A percentile compares a stretch with the other conserved stretches of the same genome.
Conservation (phyloP, 1,139 yeast genomes). For the Trichomonascaceae sp. region DNA sequence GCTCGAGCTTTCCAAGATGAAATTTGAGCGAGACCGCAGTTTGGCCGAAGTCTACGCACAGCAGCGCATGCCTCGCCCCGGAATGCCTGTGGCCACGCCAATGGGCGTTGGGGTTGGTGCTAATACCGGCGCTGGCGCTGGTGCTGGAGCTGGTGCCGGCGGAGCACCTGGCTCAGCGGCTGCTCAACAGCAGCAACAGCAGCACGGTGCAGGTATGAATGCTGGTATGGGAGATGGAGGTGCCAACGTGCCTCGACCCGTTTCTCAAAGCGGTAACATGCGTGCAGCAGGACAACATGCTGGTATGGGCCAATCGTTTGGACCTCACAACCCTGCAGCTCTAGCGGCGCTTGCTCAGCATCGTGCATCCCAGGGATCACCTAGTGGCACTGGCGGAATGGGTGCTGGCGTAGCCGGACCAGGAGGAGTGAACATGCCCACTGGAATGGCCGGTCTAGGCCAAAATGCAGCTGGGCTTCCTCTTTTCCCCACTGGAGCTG, state of each 20-base stretch:
- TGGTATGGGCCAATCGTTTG: background rate
- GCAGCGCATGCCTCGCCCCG: conserved; percentile 20
- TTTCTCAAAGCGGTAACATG: no score
- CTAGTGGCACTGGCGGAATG: no score
- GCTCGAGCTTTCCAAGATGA: conserved; percentile 65
- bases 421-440: no score
- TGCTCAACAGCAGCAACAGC: conserved; percentile 9
- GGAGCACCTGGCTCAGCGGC: conserved; percentile 4
- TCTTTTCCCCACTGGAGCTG: background rate
- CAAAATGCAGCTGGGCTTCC: conserved; percentile 12
- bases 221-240: no score
- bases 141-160: conserved; percentile 2
- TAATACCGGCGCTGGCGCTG: conserved; percentile 3
- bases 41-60: conserved; percentile 55
- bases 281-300: no score
- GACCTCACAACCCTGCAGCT: no score
- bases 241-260: no score
- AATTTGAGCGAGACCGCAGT: conserved; percentile 74
- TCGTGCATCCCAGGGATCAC: no score
- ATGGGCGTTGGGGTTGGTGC: conserved; percentile 2
- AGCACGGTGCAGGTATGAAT: no score
- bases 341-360: no score
- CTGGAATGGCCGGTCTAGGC: background rate
- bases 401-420: no score
- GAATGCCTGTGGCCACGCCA: background rate